These are phyloP conservation scores for Candida broadrunensis DNA, from an alignment of 805 yeast species.

Conservation along the genomic window DNA sequence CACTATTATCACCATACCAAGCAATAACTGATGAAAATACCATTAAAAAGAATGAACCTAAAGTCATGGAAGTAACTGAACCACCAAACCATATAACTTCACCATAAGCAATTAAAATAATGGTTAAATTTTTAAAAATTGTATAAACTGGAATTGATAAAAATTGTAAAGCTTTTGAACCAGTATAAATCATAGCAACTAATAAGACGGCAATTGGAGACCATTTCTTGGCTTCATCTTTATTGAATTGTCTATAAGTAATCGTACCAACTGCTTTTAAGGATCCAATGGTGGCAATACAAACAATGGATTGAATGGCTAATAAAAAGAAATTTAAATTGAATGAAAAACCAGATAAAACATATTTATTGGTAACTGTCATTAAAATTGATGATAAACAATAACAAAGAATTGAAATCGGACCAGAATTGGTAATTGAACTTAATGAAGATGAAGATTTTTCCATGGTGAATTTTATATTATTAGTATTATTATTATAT, in stretches of 20 bases:
- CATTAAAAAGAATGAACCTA: constrained; percentile 87
- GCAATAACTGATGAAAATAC: constrained; percentile 96
- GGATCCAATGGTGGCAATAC: constrained; percentile 68
- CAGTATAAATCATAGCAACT: constrained; percentile 93
- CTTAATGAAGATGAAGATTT: constrained; percentile 20
- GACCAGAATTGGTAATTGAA: constrained; percentile 52
- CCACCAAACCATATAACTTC: constrained; percentile 98
- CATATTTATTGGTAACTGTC: constrained; percentile 97
- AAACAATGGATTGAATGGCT: constrained; percentile 85
- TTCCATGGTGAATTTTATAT: constrained; percentile 23
- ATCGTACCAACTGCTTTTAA: constrained; percentile 74
- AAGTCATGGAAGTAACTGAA: constrained; percentile 80
- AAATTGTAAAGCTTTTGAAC: constrained; percentile 90
- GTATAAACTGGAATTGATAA: constrained; percentile 95
- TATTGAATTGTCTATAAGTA: constrained; percentile 81
- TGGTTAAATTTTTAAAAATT: constrained; percentile 95
- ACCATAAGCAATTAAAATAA: constrained; percentile 95
- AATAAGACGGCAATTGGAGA: constrained; percentile 87
- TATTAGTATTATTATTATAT: not conserved
- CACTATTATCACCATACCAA: constrained; percentile 74
- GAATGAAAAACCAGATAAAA: constrained; percentile 69
- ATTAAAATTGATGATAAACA: constrained; percentile 92
- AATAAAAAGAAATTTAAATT: constrained; percentile 84
- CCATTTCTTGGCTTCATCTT: constrained; percentile 92
- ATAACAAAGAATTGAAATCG: constrained; percentile 74